Evolutionary conservation across 2,329 filamentous ascomycete genomes (phyloP).

Genomic region (Colletotrichum euphorbiae): DNA sequence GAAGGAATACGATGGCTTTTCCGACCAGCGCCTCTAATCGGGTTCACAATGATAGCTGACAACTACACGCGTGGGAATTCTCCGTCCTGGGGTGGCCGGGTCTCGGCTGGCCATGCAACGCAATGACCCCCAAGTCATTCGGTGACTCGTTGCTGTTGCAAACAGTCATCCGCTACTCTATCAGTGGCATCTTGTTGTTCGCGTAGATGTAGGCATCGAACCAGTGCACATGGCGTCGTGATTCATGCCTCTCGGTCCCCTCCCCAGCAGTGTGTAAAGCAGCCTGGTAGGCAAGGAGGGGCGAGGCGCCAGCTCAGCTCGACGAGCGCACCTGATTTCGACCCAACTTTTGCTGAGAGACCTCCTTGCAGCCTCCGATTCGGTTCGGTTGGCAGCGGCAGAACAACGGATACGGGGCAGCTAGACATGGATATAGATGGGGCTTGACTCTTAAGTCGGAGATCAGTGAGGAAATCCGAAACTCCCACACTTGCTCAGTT

Average conservation of each 20-base stretch:
- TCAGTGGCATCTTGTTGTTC: neutral
- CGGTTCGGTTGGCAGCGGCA: neutral
- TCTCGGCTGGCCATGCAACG: neutral
- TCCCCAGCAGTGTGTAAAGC: neutral
- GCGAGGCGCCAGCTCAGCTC: neutral
- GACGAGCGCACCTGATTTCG: neutral
- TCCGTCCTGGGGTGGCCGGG: no score
- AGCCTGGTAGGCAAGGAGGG: neutral
- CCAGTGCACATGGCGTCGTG: neutral
- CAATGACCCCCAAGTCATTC: neutral
- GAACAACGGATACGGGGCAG: no score
- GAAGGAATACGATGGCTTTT: neutral
- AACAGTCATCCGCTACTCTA: neutral
- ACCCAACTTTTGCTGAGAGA: neutral
- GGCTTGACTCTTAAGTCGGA: no score
- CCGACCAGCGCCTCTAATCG: no score
- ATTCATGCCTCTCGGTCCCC: neutral
- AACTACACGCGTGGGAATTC: no score
- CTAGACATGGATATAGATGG: no score
- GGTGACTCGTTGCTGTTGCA: neutral
- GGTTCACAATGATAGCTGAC: no score
- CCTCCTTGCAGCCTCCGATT: neutral
- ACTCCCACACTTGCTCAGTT: neutral
- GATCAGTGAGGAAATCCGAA: slow-evolving; percentile 6
- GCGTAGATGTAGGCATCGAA: neutral